Percentiles rank a stretch among this genome's conserved stretches.
Evolutionary conservation across 805 yeast genomes (phyloP).

Genomic region (Isabelozyma gotoi): DNA sequence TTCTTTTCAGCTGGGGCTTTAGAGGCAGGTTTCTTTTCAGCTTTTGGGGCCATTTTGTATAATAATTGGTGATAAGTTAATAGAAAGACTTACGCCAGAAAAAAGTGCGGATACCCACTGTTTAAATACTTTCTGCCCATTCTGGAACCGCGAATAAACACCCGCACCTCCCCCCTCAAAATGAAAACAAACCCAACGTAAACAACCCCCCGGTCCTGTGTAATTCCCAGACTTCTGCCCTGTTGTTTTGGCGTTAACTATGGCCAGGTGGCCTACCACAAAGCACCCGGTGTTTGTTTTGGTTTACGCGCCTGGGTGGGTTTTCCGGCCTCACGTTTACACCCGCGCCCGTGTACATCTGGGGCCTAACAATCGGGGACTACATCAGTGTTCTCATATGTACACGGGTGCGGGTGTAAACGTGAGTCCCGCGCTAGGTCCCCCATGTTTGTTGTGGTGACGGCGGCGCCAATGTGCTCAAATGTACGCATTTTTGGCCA

Average conservation of each 20-base stretch:
- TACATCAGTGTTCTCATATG: neutral
- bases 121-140: too few species aligned
- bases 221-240: neutral
- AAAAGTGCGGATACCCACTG: neutral
- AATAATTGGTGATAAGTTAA: neutral
- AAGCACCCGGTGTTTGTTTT: neutral
- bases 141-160: too few species aligned
- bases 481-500: too few species aligned
- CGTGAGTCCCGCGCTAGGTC: neutral
- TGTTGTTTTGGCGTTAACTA: too few species aligned
- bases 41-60: constrained; percentile 63
- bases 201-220: neutral
- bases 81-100: neutral
- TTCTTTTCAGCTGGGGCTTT: constrained; percentile 97
- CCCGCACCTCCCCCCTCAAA: too few species aligned
- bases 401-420: neutral
- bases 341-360: neutral
- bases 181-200: neutral
- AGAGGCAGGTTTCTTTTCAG: constrained; percentile 82
- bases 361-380: neutral
- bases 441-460: neutral
- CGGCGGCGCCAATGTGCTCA: too few species aligned
- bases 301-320: neutral
- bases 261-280: neutral
- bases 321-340: neutral